phyloP scores from a whole-genome alignment of 805 yeast species.

The Yarrowia yakushimensis region DNA sequence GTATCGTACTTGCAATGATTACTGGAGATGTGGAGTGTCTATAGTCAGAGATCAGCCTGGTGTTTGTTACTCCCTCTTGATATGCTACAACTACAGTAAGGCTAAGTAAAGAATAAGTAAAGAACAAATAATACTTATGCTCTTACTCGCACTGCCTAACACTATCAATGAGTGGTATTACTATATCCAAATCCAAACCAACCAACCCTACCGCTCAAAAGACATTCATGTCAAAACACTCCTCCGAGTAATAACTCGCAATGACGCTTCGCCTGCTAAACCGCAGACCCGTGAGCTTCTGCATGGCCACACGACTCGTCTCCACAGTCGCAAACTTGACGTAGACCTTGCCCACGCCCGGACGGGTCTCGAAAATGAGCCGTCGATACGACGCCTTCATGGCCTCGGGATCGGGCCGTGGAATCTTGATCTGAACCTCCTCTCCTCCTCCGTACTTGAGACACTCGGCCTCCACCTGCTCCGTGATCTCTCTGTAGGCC shows the following conservation, averaged over 20 bases:
- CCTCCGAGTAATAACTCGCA: slow-evolving; percentile 57
- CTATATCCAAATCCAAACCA: not conserved
- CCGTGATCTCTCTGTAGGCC: slow-evolving; percentile 47
- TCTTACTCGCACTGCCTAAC: too few species aligned
- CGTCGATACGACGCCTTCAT: slow-evolving; percentile 41
- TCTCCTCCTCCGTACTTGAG: slow-evolving; percentile 50
- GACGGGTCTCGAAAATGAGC: slow-evolving; percentile 39
- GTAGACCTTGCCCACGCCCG: slow-evolving; percentile 70
- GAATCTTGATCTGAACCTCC: slow-evolving; percentile 60
- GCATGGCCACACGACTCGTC: slow-evolving; percentile 53
- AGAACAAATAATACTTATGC: too few species aligned
- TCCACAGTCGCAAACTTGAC: slow-evolving; percentile 57
- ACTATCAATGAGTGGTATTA: too few species aligned
- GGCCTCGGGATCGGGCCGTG: slow-evolving; percentile 42
- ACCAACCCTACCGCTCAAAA: not conserved
- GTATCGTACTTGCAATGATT: too few species aligned
- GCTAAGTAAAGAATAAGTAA: too few species aligned
- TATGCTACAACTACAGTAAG: too few species aligned
- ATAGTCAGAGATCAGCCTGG: too few species aligned
- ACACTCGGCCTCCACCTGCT: slow-evolving; percentile 52
- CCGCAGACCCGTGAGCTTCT: slow-evolving; percentile 57
- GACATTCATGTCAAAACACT: slow-evolving; percentile 43
- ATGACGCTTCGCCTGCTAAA: slow-evolving; percentile 69
- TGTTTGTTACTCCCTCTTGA: too few species aligned
- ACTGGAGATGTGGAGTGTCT: too few species aligned